Conservation (phyloP, 768 basidiomycete genomes). For the Boletellus ananiceps region DNA sequence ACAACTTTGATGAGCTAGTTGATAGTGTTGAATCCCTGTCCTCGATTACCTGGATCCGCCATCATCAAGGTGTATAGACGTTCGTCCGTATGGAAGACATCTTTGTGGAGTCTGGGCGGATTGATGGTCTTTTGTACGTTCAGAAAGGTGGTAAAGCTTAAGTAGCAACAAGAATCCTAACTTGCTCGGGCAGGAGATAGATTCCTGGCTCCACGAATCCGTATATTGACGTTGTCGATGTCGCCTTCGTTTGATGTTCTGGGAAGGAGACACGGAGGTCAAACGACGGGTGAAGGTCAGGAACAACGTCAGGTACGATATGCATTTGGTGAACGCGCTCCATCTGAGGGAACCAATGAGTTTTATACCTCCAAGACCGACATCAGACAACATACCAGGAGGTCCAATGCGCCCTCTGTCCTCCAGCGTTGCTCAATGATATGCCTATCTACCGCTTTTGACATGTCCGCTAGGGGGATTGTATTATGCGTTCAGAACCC, state of each 20-base stretch:
- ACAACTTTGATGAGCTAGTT: constrained; percentile 8
- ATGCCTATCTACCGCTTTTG: constrained; percentile 67
- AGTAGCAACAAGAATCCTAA: constrained; percentile 25
- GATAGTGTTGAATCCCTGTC: constrained; percentile 4
- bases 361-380: not conserved
- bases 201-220: constrained; percentile 63
- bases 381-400: constrained; percentile 48
- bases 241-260: constrained; percentile 20
- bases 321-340: constrained; percentile 89
- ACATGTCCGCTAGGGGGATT: constrained; percentile 53
- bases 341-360: constrained; percentile 53
- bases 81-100: constrained; percentile 77
- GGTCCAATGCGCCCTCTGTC: constrained; percentile 75
- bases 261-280: constrained; percentile 67
- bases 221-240: constrained; percentile 23
- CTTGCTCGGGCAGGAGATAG: constrained; percentile 66
- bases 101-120: constrained; percentile 63
- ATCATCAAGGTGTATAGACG: constrained; percentile 85
- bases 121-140: constrained; percentile 47
- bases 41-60: constrained; percentile 72
- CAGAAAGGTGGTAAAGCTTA: not conserved
- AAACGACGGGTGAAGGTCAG: constrained; percentile 62
- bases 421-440: constrained; percentile 83
- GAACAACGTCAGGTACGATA: constrained; percentile 83
- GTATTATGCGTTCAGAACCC: not conserved